Evolutionary conservation across 768 basidiomycete species (phyloP), one percentile per base, ranked within the genome.

Genomic region (Thelephora ganbajun): DNA sequence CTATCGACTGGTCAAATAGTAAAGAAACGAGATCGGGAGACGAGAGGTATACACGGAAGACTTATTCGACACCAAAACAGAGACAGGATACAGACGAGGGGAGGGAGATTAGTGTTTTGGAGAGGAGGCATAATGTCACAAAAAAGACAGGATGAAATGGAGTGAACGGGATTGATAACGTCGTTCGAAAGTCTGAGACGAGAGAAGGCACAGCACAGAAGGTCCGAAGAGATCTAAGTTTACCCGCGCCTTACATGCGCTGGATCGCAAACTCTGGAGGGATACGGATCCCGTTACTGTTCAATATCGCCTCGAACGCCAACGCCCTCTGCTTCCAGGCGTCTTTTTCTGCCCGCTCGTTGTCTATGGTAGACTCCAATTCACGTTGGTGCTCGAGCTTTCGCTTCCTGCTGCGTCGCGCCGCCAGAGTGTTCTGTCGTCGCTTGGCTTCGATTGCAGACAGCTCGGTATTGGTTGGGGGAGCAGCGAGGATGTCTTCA

Each of bases 381-480:
- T 74, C 70, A 47, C 74, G 69, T 54, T 81, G 72, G 53, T 89
- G 76, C 58, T 76, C 72, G 35, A 79, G 61, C 69, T 87, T 90
- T 49, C 84, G 73, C 67, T 74, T 75, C 16, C 90, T 73, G 57
- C 79, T 83, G 26, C 83, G 74, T 2, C 90, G 76, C 5, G 91
- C 91, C 0, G 90, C 89, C 4, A 90, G 63, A 2, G 90, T 91
- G 55, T 94, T 94, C 64, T 81, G 79, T 7, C 80, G 72, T 26
- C 90, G 76, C 68, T 90, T 91, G 37, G 72, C 73, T 55, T 79
- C 81, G 53, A 85, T 84, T 54, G 80, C 79, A 58, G 82, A 76
- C 56, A 77, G 66, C 55, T 77, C 77, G 1, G 73, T 70, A 2
- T 71, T 63, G 0, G 72, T 66, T 11, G 74, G 68, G 11, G 63